phyloP scores from a whole-genome alignment of 83 land plant genomes.

The Picea mariana region DNA sequence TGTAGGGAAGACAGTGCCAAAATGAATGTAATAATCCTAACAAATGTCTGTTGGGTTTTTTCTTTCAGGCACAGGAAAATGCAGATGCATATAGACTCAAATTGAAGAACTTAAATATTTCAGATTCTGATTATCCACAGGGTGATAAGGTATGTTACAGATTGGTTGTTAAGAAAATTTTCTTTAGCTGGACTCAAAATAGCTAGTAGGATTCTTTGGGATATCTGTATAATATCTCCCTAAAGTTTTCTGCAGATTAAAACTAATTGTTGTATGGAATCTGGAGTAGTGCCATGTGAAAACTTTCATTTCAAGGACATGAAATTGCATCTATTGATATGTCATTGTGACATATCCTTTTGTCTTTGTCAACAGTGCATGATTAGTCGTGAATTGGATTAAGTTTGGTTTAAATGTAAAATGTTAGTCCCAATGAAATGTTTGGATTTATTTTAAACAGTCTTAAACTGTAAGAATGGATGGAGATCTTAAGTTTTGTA shows the following conservation, averaged over 20 bases:
- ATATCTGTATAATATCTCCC: background rate
- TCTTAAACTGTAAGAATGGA: background rate
- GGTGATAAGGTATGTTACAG: constrained; percentile 11
- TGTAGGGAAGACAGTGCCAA: background rate
- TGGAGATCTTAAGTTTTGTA: background rate
- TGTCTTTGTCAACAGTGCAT: too few species aligned
- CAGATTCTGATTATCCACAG: background rate
- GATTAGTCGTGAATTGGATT: too few species aligned
- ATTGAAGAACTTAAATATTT: constrained; percentile 17
- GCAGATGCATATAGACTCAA: background rate
- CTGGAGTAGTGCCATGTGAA: background rate
- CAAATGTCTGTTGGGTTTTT: background rate
- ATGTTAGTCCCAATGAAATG: background rate
- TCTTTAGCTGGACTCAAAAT: background rate
- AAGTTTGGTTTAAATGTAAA: too few species aligned
- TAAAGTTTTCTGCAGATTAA: background rate
- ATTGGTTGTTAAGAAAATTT: background rate
- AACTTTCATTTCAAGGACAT: background rate
- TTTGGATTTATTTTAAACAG: background rate
- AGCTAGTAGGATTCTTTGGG: background rate
- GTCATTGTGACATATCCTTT: too few species aligned
- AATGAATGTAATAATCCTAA: background rate
- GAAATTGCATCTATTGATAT: background rate
- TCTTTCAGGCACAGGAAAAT: constrained; percentile 17
- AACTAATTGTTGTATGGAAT: background rate